These are phyloP conservation scores for Leptographium procerum DNA, from an alignment of 2,329 filamentous ascomycete genomes.

Conservation along the genomic window DNA sequence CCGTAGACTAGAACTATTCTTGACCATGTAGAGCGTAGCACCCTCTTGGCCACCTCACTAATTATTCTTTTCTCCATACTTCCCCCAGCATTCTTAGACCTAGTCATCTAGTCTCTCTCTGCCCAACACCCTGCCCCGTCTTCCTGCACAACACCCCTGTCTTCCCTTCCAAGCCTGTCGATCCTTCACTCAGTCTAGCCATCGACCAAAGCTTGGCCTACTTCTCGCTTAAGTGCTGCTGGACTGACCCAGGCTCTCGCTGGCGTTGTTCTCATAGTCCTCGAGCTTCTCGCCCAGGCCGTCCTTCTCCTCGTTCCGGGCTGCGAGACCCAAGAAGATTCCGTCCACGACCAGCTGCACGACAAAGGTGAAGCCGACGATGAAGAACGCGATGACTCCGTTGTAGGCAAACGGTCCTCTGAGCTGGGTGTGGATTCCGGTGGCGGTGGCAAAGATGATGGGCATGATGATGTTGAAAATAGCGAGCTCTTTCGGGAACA, in stretches of 20 bases:
- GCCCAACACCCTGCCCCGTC: no score
- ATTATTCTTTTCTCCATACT: no score
- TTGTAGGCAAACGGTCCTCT: slow-evolving; percentile 5
- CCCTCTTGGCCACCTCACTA: no score
- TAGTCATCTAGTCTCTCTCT: no score
- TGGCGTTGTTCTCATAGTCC: neutral
- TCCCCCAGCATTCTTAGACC: no score
- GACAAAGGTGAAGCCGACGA: slow-evolving; percentile 6
- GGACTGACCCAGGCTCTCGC: neutral
- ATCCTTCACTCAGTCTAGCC: no score
- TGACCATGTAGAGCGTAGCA: no score
- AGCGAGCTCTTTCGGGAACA: slow-evolving; percentile 6
- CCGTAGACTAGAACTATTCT: no score
- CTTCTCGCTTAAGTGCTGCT: neutral
- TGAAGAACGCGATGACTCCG: slow-evolving; percentile 2
- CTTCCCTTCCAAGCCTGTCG: neutral
- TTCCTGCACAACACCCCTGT: no score
- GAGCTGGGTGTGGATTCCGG: slow-evolving; percentile 4
- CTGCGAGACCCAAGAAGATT: neutral
- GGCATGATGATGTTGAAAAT: slow-evolving; percentile 7
- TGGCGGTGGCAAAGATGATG: slow-evolving; percentile 5
- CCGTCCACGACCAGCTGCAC: slow-evolving; percentile 5
- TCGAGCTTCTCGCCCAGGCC: neutral
- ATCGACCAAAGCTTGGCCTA: neutral
- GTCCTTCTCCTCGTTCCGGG: neutral